Evolutionary conservation across 257 asterid genomes (phyloP).

Genomic region (Fraxinus anomala): DNA sequence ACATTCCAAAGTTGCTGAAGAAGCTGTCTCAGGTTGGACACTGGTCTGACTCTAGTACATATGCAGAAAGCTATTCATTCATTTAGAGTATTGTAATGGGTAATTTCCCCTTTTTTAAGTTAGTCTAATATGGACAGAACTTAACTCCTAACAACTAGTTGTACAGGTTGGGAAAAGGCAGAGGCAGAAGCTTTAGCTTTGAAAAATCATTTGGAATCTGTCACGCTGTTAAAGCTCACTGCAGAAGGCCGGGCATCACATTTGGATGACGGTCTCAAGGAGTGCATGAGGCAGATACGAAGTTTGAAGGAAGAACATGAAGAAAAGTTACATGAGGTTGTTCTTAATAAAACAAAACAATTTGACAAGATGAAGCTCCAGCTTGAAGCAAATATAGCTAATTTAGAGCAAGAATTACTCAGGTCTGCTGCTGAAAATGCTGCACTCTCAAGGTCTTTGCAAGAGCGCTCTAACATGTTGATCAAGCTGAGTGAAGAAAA

Average conservation of each 20-base stretch:
- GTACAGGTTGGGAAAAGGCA: slow-evolving; percentile 98
- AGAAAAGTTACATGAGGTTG: slow-evolving; percentile 67
- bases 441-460: slow-evolving; percentile 84
- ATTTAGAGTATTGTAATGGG: not conserved
- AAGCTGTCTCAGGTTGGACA: slow-evolving; percentile 89
- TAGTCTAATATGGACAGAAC: slow-evolving; percentile 15
- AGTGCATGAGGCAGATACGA: slow-evolving; percentile 92
- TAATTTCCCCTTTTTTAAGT: not conserved
- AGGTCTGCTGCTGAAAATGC: slow-evolving; percentile 84
- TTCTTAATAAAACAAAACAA: slow-evolving; percentile 62
- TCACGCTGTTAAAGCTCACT: slow-evolving; percentile 84
- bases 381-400: slow-evolving; percentile 63
- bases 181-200: slow-evolving; percentile 93
- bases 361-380: slow-evolving; percentile 78
- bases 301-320: slow-evolving; percentile 89
- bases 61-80: not conserved
- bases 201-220: slow-evolving; percentile 88
- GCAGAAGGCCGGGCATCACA: slow-evolving; percentile 94
- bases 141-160: slow-evolving; percentile 23
- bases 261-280: slow-evolving; percentile 92
- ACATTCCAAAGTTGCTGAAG: slow-evolving; percentile 97
- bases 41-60: not conserved
- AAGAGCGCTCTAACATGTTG: slow-evolving; percentile 88
- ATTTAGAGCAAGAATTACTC: slow-evolving; percentile 76
- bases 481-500: slow-evolving; percentile 79